Conservation (phyloP, 2,329 filamentous ascomycete species). For the Sporothrix mexicana region DNA sequence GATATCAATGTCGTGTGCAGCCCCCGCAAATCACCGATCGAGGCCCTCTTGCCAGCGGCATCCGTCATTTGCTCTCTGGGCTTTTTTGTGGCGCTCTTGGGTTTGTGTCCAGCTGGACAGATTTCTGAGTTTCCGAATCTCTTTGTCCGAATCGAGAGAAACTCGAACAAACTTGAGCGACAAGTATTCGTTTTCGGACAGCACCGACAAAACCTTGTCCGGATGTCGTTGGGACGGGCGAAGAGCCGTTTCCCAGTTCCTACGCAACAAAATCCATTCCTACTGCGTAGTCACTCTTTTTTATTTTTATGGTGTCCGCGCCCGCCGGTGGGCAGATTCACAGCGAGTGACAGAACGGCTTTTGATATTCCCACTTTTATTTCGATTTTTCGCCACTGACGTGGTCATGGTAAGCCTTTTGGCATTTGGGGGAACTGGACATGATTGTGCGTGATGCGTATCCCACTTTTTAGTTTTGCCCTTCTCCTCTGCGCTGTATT, state of each 20-base stretch:
- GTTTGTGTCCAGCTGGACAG: background rate
- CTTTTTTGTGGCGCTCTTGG: background rate
- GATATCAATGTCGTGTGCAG: background rate
- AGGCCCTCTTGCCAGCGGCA: background rate
- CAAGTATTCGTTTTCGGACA: no score
- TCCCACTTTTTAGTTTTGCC: background rate
- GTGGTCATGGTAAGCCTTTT: conserved; percentile 28
- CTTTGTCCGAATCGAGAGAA: background rate
- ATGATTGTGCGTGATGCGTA: background rate
- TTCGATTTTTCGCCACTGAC: conserved; percentile 29
- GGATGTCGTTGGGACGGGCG: no score
- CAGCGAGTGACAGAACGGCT: background rate
- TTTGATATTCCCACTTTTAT: conserved; percentile 26
- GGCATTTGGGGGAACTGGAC: background rate
- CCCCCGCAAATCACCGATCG: conserved; percentile 2
- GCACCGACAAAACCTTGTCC: no score
- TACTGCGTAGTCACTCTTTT: background rate
- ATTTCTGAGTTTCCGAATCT: background rate
- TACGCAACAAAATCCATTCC: background rate
- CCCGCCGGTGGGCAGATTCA: conserved; percentile 1
- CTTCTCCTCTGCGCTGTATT: background rate
- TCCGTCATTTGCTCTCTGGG: background rate
- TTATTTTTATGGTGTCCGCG: background rate
- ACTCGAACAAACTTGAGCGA: background rate
- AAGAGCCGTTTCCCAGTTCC: no score